Conservation (phyloP, 306 rosid genomes). For the Parietaria judaica region DNA sequence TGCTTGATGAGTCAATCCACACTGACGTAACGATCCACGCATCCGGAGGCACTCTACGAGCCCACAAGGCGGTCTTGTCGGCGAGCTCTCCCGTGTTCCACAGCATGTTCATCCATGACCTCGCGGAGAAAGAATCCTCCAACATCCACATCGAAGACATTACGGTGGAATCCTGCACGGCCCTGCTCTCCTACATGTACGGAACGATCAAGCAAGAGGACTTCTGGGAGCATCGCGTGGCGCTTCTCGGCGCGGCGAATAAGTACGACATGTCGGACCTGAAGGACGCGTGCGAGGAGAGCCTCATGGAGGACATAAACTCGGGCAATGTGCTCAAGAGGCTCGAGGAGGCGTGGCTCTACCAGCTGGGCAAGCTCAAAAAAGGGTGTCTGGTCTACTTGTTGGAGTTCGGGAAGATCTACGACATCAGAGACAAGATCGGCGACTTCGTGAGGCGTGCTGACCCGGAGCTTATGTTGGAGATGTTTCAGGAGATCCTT, state of each 20-base stretch:
- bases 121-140: slow-evolving; percentile 71
- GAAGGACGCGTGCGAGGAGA: slow-evolving; percentile 75
- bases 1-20: slow-evolving; percentile 67
- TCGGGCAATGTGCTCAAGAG: slow-evolving; percentile 65
- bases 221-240: slow-evolving; percentile 72
- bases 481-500: slow-evolving; percentile 88
- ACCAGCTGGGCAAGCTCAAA: slow-evolving; percentile 64
- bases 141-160: slow-evolving; percentile 67
- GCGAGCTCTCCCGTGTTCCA: slow-evolving; percentile 83
- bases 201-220: slow-evolving; percentile 72
- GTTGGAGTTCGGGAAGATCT: slow-evolving; percentile 75
- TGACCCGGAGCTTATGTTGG: slow-evolving; percentile 64
- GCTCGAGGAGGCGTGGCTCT: slow-evolving; percentile 70
- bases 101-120: slow-evolving; percentile 80
- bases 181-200: slow-evolving; percentile 61
- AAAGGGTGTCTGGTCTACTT: slow-evolving; percentile 72
- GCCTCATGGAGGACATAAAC: slow-evolving; percentile 79
- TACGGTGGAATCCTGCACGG: slow-evolving; percentile 55
- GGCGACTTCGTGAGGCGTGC: slow-evolving; percentile 52
- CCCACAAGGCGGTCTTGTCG: slow-evolving; percentile 79
- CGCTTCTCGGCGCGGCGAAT: slow-evolving; percentile 71
- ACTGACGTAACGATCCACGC: slow-evolving; percentile 66
- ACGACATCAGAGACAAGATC: slow-evolving; percentile 58
- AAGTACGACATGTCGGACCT: slow-evolving; percentile 57
- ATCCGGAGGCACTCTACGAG: slow-evolving; percentile 51